Conservation (phyloP, 257 asterid species). For the Haberlea rhodopensis region DNA sequence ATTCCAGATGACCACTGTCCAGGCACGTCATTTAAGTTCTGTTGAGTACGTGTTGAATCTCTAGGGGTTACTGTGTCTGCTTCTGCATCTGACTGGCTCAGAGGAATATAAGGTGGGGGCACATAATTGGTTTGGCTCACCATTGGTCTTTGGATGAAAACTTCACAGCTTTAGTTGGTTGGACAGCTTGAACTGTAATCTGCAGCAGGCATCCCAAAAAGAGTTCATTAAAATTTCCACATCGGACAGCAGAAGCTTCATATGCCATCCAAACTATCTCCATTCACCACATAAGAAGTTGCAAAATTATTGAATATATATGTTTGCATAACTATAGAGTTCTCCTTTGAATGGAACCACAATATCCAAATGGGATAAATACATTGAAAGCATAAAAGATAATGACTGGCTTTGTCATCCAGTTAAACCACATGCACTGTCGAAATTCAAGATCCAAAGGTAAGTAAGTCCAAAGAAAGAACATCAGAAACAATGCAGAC, state of each 20-base stretch:
- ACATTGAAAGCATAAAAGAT: not conserved
- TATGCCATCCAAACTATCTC: constrained; percentile 2
- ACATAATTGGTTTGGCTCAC: constrained; percentile 47
- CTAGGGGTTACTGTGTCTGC: constrained; percentile 33
- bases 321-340: not conserved
- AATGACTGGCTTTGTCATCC: not conserved
- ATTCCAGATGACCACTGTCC: constrained; percentile 92
- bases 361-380: not conserved
- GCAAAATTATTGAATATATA: not conserved
- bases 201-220: constrained; percentile 28
- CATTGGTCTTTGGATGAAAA: constrained; percentile 35
- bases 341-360: not conserved
- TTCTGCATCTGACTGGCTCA: constrained; percentile 59
- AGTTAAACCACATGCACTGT: not conserved
- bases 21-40: constrained; percentile 33
- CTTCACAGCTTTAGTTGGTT: constrained; percentile 21
- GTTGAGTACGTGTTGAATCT: constrained; percentile 35
- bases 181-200: constrained; percentile 31
- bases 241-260: constrained; percentile 6
- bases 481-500: not conserved
- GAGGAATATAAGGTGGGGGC: constrained; percentile 82
- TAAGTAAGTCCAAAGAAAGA: not conserved
- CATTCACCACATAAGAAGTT: not conserved
- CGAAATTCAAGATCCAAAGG: not conserved
- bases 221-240: constrained; percentile 11